phyloP scores from a whole-genome alignment of 352 stramenopile species.

The Globisporangium canariense region DNA sequence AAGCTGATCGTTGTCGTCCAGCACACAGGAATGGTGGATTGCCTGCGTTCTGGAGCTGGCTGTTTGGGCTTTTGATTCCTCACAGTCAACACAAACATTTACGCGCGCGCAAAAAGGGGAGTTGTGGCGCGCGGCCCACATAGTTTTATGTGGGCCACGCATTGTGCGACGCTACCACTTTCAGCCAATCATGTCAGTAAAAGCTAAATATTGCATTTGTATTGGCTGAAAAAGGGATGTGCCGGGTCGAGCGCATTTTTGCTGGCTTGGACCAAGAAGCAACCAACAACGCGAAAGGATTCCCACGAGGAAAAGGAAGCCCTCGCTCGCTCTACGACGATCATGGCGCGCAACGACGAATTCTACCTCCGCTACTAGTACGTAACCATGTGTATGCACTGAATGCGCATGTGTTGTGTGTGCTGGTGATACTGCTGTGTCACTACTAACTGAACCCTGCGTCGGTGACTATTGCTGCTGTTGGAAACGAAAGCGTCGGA shows the following conservation, averaged over 20 bases:
- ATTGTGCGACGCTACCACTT: background rate
- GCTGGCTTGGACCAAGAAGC: background rate
- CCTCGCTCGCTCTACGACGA: background rate
- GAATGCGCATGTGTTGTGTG: background rate
- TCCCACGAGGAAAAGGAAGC: conserved; percentile 12
- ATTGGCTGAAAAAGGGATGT: background rate
- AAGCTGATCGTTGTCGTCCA: background rate
- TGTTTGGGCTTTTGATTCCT: no score
- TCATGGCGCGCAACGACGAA: conserved; percentile 69
- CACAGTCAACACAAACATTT: background rate
- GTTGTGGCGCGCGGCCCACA: background rate
- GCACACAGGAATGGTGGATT: background rate
- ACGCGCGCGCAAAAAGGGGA: background rate
- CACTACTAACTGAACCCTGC: background rate
- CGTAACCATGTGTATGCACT: conserved; percentile 15
- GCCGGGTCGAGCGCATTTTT: no score
- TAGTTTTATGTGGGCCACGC: no score
- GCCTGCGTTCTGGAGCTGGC: background rate
- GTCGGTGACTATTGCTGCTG: background rate
- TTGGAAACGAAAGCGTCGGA: conserved; percentile 72
- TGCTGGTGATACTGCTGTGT: background rate
- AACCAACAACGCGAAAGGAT: conserved; percentile 1
- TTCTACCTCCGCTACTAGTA: conserved; percentile 90
- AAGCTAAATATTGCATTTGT: background rate
- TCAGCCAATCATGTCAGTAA: background rate